phyloP scores from a whole-genome alignment of 1,284 basidiomycete species.

The Rhodotorula sp. region DNA sequence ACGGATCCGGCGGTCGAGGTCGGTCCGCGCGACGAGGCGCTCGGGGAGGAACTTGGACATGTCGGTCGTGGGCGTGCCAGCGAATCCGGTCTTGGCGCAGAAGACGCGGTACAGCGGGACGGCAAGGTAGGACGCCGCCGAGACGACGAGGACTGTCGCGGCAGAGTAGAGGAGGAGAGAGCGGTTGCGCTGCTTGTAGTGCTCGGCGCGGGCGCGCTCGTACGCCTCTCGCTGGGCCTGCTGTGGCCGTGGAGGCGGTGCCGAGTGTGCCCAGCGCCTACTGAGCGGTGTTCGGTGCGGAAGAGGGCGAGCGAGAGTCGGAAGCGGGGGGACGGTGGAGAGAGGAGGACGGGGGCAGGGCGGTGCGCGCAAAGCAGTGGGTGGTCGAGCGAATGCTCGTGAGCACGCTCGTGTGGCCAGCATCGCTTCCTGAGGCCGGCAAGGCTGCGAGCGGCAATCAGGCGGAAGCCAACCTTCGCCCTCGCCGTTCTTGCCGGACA shows the following conservation, averaged over 20 bases:
- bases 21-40: slow-evolving; percentile 72
- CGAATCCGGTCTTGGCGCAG: slow-evolving; percentile 95
- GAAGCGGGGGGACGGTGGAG: too few species aligned
- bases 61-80: slow-evolving; percentile 83
- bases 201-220: slow-evolving; percentile 16
- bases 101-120: slow-evolving; percentile 97
- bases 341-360: too few species aligned
- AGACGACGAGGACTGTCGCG: slow-evolving; percentile 65
- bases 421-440: too few species aligned
- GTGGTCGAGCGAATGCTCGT: too few species aligned
- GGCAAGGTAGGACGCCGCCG: slow-evolving; percentile 90
- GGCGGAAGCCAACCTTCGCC: too few species aligned
- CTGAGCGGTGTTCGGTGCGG: too few species aligned
- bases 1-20: slow-evolving; percentile 63
- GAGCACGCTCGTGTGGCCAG: too few species aligned
- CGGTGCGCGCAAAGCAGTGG: too few species aligned
- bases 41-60: slow-evolving; percentile 76
- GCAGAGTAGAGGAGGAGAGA: slow-evolving; percentile 44
- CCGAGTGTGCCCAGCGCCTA: too few species aligned
- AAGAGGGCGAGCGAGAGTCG: too few species aligned
- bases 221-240: slow-evolving; percentile 14
- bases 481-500: too few species aligned
- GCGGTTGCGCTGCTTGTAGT: slow-evolving; percentile 35
- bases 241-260: neutral
- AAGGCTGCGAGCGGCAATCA: too few species aligned